Percentiles rank a stretch among this genome's conserved stretches.
Evolutionary conservation across 768 basidiomycete species (phyloP).

Genomic region (Amanita rimosa): DNA sequence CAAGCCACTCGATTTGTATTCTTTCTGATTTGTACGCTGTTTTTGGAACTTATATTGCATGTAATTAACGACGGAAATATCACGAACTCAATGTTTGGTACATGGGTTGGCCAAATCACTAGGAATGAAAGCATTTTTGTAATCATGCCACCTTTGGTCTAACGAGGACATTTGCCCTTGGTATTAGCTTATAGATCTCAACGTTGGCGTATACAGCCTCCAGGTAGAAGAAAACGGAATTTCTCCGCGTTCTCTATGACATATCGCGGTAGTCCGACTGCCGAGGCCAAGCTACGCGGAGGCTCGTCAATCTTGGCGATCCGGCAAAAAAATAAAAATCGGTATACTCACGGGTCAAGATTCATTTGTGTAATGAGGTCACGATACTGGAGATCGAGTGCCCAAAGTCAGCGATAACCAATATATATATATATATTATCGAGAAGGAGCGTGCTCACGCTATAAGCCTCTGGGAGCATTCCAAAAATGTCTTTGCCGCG

Average conservation of each 20-base stretch:
- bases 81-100: neutral
- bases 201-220: constrained; percentile 33
- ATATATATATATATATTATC: too few relatives aligned
- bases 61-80: neutral
- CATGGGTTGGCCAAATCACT: too few relatives aligned
- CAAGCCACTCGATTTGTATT: constrained; percentile 3
- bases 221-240: constrained; percentile 44
- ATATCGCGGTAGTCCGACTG: constrained; percentile 41
- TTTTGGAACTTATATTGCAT: neutral
- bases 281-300: constrained; percentile 24
- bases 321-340: neutral
- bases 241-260: constrained; percentile 37
- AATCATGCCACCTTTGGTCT: neutral
- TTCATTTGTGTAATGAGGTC: constrained; percentile 42
- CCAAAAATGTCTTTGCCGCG: constrained; percentile 50
- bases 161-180: neutral
- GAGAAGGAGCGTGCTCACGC: constrained; percentile 19
- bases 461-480: constrained; percentile 55
- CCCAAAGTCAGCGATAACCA: neutral
- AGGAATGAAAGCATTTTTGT: neutral
- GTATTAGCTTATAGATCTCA: neutral
- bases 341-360: constrained; percentile 32
- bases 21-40: neutral
- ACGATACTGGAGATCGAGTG: constrained; percentile 27
- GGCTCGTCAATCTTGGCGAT: neutral